A percentile compares a stretch with the other conserved stretches of the same genome.
These are phyloP conservation scores for Cyclotella atomus DNA, from an alignment of 108 stramenopile genomes.

Conservation along the genomic window DNA sequence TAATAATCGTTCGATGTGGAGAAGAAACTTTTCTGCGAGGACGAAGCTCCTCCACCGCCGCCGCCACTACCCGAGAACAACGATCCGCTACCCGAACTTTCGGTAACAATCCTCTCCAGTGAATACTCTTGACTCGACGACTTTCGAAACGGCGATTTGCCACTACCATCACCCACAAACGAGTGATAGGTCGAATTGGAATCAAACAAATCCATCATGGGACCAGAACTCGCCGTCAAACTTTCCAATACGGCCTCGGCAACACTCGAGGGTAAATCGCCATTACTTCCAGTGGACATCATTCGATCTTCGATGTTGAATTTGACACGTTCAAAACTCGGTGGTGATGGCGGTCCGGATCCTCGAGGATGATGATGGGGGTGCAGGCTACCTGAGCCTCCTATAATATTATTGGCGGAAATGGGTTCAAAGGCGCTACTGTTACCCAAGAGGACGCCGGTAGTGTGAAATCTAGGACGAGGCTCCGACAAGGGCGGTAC, in stretches of 20 bases:
- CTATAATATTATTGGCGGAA: not conserved
- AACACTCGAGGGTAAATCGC: slow-evolving; percentile 47
- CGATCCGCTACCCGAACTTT: slow-evolving; percentile 34
- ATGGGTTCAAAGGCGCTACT: slow-evolving; percentile 49
- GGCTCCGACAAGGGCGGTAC: slow-evolving; percentile 43
- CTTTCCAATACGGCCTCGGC: slow-evolving; percentile 49
- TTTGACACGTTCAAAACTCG: slow-evolving; percentile 19
- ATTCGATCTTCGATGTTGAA: slow-evolving; percentile 18
- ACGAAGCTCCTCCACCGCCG: too few relatives aligned
- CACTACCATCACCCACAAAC: slow-evolving; percentile 13
- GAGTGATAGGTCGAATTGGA: slow-evolving; percentile 16
- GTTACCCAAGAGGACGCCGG: slow-evolving; percentile 23
- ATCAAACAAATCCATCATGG: not conserved
- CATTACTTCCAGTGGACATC: slow-evolving; percentile 24
- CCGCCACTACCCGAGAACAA: slow-evolving; percentile 38
- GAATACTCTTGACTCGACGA: not conserved
- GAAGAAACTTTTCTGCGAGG: slow-evolving; percentile 17
- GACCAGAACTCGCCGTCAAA: slow-evolving; percentile 19
- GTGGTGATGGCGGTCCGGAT: slow-evolving; percentile 15
- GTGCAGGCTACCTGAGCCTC: too few relatives aligned
- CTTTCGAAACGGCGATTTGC: slow-evolving; percentile 23
- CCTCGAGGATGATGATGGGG: too few relatives aligned
- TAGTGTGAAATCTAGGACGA: slow-evolving; percentile 12
- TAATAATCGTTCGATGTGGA: slow-evolving; percentile 8
- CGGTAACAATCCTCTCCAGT: slow-evolving; percentile 9